Percentiles rank a stretch among this genome's conserved stretches.
Conservation (phyloP, 768 basidiomycete species). For the Lentinula guzmanii region DNA sequence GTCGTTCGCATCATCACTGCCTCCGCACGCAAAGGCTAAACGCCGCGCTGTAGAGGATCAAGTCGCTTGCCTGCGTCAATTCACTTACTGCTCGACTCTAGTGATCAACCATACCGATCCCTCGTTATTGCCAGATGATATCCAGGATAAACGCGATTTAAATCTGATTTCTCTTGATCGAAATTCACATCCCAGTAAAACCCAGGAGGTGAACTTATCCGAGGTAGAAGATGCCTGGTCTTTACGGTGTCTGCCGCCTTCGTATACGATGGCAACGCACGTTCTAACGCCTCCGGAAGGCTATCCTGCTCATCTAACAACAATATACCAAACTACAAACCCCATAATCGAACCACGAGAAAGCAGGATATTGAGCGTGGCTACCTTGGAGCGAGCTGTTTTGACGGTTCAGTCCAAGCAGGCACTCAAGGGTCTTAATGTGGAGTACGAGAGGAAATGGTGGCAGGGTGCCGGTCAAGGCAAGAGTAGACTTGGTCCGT, state of each 20-base stretch:
- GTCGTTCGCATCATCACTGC: conserved; percentile 36
- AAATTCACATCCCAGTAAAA: background rate
- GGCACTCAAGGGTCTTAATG: conserved; percentile 41
- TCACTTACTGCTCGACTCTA: conserved; percentile 49
- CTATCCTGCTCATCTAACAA: conserved; percentile 23
- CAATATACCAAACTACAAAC: conserved; percentile 70
- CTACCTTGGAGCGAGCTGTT: conserved; percentile 59
- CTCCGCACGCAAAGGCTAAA: conserved; percentile 17
- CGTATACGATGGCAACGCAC: conserved; percentile 72
- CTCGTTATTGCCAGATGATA: conserved; percentile 45
- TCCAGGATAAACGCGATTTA: conserved; percentile 52
- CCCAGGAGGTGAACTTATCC: background rate
- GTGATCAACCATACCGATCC: conserved; percentile 71
- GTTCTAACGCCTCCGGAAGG: conserved; percentile 34
- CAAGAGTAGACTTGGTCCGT: conserved; percentile 31
- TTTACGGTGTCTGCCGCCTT: conserved; percentile 28
- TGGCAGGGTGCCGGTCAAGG: conserved; percentile 38
- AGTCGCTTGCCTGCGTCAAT: conserved; percentile 42
- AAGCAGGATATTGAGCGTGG: conserved; percentile 46
- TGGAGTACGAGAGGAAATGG: conserved; percentile 28
- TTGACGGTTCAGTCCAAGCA: conserved; percentile 44
- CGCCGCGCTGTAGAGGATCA: conserved; percentile 29
- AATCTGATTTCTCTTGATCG: conserved; percentile 42
- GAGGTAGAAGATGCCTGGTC: conserved; percentile 10
- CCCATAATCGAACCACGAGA: conserved; percentile 50